Conservation (phyloP, 2,329 filamentous ascomycete genomes). For the Orbilia javanica region DNA sequence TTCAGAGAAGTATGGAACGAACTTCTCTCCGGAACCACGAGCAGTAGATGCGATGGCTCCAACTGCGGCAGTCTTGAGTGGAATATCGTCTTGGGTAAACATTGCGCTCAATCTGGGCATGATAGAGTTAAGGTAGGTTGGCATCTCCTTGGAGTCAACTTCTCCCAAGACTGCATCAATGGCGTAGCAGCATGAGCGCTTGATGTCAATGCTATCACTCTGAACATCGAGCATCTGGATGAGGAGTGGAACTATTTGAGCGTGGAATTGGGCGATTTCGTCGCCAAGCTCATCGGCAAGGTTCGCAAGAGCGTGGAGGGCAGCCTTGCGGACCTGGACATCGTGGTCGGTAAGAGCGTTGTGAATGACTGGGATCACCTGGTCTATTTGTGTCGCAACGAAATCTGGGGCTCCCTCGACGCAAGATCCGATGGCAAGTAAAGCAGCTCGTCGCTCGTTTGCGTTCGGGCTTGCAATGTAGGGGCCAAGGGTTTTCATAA, state of each 20-base stretch:
- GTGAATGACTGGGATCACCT: slow-evolving; percentile 86
- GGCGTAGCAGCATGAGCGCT: slow-evolving; percentile 89
- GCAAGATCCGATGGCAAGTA: slow-evolving; percentile 90
- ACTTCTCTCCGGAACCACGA: slow-evolving; percentile 82
- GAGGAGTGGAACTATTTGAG: slow-evolving; percentile 84
- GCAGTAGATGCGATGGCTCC: slow-evolving; percentile 92
- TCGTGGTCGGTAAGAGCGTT: slow-evolving; percentile 87
- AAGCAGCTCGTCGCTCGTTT: slow-evolving; percentile 87
- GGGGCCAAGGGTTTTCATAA: slow-evolving; percentile 85
- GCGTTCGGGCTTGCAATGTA: slow-evolving; percentile 82
- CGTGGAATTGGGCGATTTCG: slow-evolving; percentile 87
- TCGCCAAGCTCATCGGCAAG: slow-evolving; percentile 94
- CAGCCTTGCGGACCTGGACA: slow-evolving; percentile 84
- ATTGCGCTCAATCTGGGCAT: slow-evolving; percentile 87
- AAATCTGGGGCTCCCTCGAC: slow-evolving; percentile 98
- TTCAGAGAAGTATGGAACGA: slow-evolving; percentile 89
- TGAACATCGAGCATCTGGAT: slow-evolving; percentile 77
- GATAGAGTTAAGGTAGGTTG: slow-evolving; percentile 83
- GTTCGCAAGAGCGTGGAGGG: slow-evolving; percentile 87
- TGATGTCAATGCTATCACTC: slow-evolving; percentile 76
- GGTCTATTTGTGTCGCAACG: slow-evolving; percentile 89
- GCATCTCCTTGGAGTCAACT: slow-evolving; percentile 82
- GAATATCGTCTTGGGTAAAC: slow-evolving; percentile 84
- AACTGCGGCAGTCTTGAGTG: slow-evolving; percentile 89
- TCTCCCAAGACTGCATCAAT: slow-evolving; percentile 92